phyloP scores from a whole-genome alignment of 768 basidiomycete genomes.

The Chalciporus piperatus region DNA sequence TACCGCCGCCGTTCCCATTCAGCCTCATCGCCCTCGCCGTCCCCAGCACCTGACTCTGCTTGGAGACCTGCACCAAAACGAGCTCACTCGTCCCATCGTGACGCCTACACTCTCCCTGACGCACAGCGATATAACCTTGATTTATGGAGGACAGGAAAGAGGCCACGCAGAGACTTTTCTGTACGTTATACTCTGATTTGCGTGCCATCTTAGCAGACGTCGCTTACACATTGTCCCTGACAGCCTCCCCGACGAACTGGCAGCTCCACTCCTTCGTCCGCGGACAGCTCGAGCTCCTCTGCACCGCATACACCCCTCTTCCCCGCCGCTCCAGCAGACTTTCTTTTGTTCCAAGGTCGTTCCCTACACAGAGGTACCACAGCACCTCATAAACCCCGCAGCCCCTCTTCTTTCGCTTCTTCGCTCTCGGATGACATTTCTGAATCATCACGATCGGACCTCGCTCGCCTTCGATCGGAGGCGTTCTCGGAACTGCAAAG shows the following conservation, averaged over 20 bases:
- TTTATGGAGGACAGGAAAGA: constrained; percentile 52
- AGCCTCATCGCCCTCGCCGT: constrained; percentile 35
- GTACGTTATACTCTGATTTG: constrained; percentile 33
- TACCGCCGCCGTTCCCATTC: constrained; percentile 57
- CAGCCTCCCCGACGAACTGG: constrained; percentile 22
- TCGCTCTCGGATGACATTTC: constrained; percentile 19
- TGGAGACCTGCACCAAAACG: constrained; percentile 50
- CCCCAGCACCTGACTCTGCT: constrained; percentile 34
- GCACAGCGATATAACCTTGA: constrained; percentile 53
- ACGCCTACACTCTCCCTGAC: constrained; percentile 35
- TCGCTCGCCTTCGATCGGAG: constrained; percentile 51
- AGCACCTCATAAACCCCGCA: constrained; percentile 11
- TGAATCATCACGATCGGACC: constrained; percentile 28
- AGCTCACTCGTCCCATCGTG: constrained; percentile 39
- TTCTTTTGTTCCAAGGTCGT: constrained; percentile 40
- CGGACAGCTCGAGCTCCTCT: constrained; percentile 28
- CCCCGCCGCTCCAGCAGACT: constrained; percentile 49
- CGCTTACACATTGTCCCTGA: constrained; percentile 7
- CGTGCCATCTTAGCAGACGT: too few species aligned
- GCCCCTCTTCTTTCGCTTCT: constrained; percentile 23
- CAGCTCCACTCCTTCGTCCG: constrained; percentile 29
- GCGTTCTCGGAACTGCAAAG: constrained; percentile 66
- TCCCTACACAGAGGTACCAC: constrained; percentile 6
- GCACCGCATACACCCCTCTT: constrained; percentile 37
- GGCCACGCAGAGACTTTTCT: constrained; percentile 46